These are phyloP conservation scores for Phytophthora uliginosa DNA, from an alignment of 352 stramenopile genomes.

Conservation along the genomic window DNA sequence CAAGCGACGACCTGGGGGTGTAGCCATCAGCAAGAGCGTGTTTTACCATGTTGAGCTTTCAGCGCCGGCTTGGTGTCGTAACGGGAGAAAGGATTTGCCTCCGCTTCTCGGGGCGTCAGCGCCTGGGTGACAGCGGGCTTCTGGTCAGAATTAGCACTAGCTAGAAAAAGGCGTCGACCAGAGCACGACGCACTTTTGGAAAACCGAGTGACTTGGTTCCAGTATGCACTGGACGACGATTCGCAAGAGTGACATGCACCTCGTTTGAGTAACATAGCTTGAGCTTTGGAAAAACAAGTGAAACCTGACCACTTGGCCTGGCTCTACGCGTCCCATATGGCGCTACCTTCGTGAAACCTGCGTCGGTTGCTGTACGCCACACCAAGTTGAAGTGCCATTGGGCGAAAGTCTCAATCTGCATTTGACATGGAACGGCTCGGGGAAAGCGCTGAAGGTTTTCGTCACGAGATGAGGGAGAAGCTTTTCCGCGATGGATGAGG, in stretches of 20 bases:
- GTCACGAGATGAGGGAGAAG: conserved; percentile 30
- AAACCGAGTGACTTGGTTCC: background rate
- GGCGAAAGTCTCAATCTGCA: background rate
- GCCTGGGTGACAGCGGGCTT: conserved; percentile 4
- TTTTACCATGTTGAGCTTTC: conserved; percentile 31
- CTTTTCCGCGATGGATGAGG: conserved; percentile 15
- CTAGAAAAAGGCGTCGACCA: conserved; percentile 9
- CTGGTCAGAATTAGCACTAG: conserved; percentile 14
- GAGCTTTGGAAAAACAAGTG: background rate
- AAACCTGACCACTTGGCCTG: background rate
- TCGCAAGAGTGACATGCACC: conserved; percentile 12
- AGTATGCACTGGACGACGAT: background rate
- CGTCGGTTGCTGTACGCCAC: conserved; percentile 14
- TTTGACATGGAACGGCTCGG: background rate
- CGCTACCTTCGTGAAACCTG: conserved; percentile 13
- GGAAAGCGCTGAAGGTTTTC: conserved; percentile 17
- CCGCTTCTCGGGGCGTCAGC: conserved; percentile 9
- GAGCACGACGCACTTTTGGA: conserved; percentile 1
- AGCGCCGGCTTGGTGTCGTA: conserved; percentile 11
- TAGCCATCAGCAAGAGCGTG: conserved; percentile 10
- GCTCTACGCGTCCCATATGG: background rate
- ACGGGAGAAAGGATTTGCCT: conserved; percentile 36
- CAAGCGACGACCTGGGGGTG: background rate
- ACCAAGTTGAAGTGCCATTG: conserved; percentile 7
- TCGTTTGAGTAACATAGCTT: conserved; percentile 10